Base-by-base conservation (phyloP, 2,329 filamentous ascomycete species). In the Stachybotrys elegans region DNA sequence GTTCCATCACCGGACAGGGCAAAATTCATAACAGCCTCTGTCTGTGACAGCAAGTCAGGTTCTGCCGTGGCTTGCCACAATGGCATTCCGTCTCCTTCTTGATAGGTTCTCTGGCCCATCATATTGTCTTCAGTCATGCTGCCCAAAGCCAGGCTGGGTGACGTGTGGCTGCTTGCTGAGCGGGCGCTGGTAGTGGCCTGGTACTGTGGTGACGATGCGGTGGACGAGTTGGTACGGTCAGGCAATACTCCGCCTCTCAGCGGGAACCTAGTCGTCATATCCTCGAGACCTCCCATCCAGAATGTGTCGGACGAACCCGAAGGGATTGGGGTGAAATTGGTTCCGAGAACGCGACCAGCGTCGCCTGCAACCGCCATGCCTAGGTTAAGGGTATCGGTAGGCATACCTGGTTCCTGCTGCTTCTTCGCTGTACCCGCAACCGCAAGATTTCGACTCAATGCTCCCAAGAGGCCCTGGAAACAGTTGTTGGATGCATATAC, bases 71-170 rank as follows among this genome's bases (percentile, higher is more conserved):
- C 43, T 23, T 57, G 54, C 63, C 62, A 67, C 20, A 60, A 42
- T 1, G 61, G 59, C 14, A 54, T 55, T 13, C 51, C 37, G 5
- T 60, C 52, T 5, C 61, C 60, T 5, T 57, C 62, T 43, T 65
- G 62, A 11, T 66, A 59, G 6, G 55, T 47, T 21, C 62, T 52
- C 22, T 65, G 42, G 27, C 66, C 61, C 19, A 66, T 50, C 16
- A 58, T 52, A 29, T 66, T 66, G 43, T 67, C 64, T 43, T 66
- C 63, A 6, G 51, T 51, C 12, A 57, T 63, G 49, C 62, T 66
- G n/a, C 62, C 62, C n/a, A 63, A 57, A 7, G 56, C 62, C 20
- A 51, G 42, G 22, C 55, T 48, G 1, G 60, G 58, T 6, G 62
- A 64, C 9, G 60, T 58, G 27, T 63, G 55, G 23, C 54, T 61